Evolutionary conservation across 495 filamentous ascomycete genomes (phyloP).

Genomic region (Penicillium paxilli): DNA sequence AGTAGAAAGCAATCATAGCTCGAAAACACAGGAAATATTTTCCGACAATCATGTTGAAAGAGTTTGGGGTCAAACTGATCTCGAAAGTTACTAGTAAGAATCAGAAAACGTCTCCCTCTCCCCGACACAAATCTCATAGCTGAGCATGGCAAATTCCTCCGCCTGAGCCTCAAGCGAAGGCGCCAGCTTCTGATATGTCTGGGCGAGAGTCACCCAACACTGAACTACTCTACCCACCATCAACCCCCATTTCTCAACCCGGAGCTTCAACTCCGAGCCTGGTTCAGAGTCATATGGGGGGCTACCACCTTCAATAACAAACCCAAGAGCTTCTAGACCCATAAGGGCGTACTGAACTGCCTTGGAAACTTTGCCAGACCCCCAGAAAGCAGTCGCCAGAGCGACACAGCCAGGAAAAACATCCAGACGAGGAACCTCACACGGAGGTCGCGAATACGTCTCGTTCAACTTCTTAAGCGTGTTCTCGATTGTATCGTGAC

Average conservation of each 20-base stretch:
- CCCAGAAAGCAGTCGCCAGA: conserved; percentile 23
- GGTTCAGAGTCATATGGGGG: too few relatives aligned
- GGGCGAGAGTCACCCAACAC: conserved; percentile 32
- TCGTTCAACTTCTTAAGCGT: conserved; percentile 19
- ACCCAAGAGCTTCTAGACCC: conserved; percentile 40
- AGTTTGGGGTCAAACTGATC: too few relatives aligned
- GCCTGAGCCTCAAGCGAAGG: conserved; percentile 26
- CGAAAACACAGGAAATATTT: too few relatives aligned
- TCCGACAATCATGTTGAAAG: too few relatives aligned
- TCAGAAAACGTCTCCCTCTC: conserved; percentile 42
- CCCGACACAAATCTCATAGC: conserved; percentile 41
- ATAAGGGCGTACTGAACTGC: conserved; percentile 29
- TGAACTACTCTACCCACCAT: conserved; percentile 21
- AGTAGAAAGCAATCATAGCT: too few relatives aligned
- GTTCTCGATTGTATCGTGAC: conserved; percentile 12
- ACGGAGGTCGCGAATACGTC: conserved; percentile 29
- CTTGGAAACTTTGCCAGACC: conserved; percentile 7
- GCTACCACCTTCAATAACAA: conserved; percentile 34
- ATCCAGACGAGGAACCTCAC: conserved; percentile 28
- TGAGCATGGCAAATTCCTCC: conserved; percentile 29
- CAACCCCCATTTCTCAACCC: conserved; percentile 43
- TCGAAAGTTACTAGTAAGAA: too few relatives aligned
- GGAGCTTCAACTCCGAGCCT: too few relatives aligned
- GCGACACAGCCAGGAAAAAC: conserved; percentile 27
- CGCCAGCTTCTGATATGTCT: conserved; percentile 24